phyloP scores from a whole-genome alignment of 208 protist genomes.

The Acanthamoeba culbertsoni region DNA sequence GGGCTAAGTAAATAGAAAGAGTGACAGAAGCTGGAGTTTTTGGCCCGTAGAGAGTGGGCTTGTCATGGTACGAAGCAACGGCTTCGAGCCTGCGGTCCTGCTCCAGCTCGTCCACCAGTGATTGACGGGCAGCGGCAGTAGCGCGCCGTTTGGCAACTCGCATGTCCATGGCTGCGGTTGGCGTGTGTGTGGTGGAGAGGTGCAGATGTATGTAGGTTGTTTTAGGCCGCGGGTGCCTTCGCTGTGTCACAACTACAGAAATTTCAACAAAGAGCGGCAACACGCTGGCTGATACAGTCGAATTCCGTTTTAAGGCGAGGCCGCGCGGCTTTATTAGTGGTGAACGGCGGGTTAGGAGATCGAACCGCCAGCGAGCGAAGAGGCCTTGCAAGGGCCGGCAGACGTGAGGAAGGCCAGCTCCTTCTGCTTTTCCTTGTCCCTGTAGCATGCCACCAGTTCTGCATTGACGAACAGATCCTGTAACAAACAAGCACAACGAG shows the following conservation, averaged over 20 bases:
- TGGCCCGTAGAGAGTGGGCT: not conserved
- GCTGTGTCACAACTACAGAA: too few species aligned
- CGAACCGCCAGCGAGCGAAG: not conserved
- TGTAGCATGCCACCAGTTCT: slow-evolving; percentile 27
- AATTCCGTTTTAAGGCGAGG: too few species aligned
- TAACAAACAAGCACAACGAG: not conserved
- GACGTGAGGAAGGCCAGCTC: not conserved
- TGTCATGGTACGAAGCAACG: not conserved
- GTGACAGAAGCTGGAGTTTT: not conserved
- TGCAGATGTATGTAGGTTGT: too few species aligned
- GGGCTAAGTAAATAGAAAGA: not conserved
- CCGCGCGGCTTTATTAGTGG: not conserved
- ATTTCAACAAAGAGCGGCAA: too few species aligned
- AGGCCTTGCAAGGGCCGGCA: not conserved
- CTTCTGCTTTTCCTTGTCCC: slow-evolving; percentile 4
- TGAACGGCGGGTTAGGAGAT: not conserved
- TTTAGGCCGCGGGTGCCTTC: too few species aligned
- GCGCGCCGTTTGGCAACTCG: not conserved
- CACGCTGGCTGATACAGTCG: too few species aligned
- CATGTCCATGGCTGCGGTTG: too few species aligned
- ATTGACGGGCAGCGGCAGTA: not conserved
- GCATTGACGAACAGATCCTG: slow-evolving; percentile 33
- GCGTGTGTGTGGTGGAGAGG: too few species aligned
- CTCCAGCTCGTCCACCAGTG: slow-evolving; percentile 12
- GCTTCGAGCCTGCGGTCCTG: not conserved